Percentiles rank a stretch among this genome's conserved stretches.
These are phyloP conservation scores for Phaffia rhodozyma DNA, from an alignment of 1,284 basidiomycete species.

Conservation along the genomic window DNA sequence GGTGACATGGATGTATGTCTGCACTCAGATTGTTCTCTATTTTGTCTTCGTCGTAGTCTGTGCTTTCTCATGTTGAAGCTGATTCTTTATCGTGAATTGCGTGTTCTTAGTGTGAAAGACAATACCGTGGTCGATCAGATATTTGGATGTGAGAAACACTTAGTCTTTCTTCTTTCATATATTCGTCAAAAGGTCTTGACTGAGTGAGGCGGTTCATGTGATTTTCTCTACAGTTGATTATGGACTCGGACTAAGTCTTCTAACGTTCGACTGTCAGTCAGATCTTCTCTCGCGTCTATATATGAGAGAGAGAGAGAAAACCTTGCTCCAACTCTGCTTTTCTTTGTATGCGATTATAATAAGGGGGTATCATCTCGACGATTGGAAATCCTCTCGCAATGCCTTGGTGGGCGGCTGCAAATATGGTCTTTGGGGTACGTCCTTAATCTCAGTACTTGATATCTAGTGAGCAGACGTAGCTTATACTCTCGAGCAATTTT, in stretches of 20 bases:
- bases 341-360: not conserved
- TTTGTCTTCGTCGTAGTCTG: not conserved
- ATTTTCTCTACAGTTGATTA: not conserved
- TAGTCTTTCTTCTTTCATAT: not conserved
- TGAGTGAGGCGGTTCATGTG: not conserved
- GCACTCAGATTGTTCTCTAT: not conserved
- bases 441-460: not conserved
- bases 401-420: constrained; percentile 14
- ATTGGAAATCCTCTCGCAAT: constrained; percentile 15
- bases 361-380: constrained; percentile 13
- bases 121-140: constrained; percentile 17
- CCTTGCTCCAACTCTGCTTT: not conserved
- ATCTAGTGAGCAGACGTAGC: not conserved
- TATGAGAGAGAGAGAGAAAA: no score
- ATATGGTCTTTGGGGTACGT: not conserved
- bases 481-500: not conserved
- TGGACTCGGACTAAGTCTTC: constrained; percentile 10
- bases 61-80: not conserved
- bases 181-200: not conserved
- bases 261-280: constrained; percentile 14
- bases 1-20: constrained; percentile 15
- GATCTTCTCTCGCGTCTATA: no score
- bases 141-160: constrained; percentile 3
- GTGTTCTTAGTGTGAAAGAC: not conserved
- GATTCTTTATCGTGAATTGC: not conserved